A percentile compares a stretch with the other conserved stretches of the same genome.
Evolutionary conservation across 148 eudicot species (phyloP).

Genomic region (Persicaria maculosa): DNA sequence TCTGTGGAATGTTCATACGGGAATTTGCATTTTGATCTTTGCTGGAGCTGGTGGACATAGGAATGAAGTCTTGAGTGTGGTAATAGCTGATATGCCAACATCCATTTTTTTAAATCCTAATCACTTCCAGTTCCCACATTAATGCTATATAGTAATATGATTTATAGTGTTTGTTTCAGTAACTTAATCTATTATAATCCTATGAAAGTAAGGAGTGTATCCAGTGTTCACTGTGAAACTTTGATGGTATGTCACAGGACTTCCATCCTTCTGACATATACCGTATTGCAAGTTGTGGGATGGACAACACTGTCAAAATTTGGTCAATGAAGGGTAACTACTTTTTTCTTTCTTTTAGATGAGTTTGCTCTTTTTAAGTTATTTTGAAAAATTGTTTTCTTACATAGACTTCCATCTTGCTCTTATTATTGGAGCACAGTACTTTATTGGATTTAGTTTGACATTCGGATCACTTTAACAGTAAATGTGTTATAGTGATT

Average conservation of each 20-base stretch:
- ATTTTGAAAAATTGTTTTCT: background rate
- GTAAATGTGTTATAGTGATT: background rate
- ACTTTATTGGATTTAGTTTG: background rate
- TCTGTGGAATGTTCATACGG: slow-evolving; percentile 96
- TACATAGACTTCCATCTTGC: background rate
- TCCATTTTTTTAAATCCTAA: background rate
- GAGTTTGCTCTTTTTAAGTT: background rate
- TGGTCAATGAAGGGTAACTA: slow-evolving; percentile 96
- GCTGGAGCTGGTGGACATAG: slow-evolving; percentile 99
- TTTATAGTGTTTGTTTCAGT: background rate
- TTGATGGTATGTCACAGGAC: slow-evolving; percentile 36
- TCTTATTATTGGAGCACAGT: background rate
- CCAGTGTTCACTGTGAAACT: background rate
- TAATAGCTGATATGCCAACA: slow-evolving; percentile 23
- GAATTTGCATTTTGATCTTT: slow-evolving; percentile 92
- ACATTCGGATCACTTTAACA: background rate
- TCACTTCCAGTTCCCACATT: background rate
- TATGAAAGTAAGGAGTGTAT: background rate
- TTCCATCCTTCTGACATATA: slow-evolving; percentile 97
- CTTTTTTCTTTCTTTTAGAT: background rate
- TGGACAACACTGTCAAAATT: slow-evolving; percentile 95
- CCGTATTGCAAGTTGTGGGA: slow-evolving; percentile 95
- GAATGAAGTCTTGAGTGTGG: slow-evolving; percentile 99
- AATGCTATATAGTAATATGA: background rate
- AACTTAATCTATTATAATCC: background rate